Conservation (phyloP, 2,329 filamentous ascomycete species). For the Lachnellula cervina region DNA sequence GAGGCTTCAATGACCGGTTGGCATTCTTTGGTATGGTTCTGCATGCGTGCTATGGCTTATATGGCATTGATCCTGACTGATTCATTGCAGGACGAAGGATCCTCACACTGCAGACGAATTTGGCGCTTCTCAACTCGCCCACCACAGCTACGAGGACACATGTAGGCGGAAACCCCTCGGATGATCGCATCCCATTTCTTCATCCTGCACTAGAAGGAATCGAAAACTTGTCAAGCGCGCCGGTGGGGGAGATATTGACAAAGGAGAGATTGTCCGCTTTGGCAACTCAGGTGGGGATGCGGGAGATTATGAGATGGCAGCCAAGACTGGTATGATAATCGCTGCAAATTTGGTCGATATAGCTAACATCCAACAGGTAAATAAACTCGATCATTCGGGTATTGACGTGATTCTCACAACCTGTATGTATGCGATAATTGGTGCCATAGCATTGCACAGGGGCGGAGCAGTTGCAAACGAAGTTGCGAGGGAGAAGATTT, state of each 20-base stretch:
- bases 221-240: conserved; percentile 60
- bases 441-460: conserved; percentile 82
- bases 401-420: conserved; percentile 69
- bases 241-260: conserved; percentile 57
- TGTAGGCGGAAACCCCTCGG: conserved; percentile 41
- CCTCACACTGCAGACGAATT: conserved; percentile 57
- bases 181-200: conserved; percentile 55
- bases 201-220: conserved; percentile 69
- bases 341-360: background rate
- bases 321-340: conserved; percentile 66
- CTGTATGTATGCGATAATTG: conserved; percentile 78
- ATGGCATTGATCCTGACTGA: conserved; percentile 22
- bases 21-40: conserved; percentile 70
- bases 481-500: conserved; percentile 63
- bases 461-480: conserved; percentile 73
- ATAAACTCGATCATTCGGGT: conserved; percentile 69
- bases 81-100: conserved; percentile 48
- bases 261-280: conserved; percentile 63
- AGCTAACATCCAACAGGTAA: conserved; percentile 41
- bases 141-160: conserved; percentile 29
- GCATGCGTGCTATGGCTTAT: background rate
- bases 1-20: conserved; percentile 90
- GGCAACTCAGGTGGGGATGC: conserved; percentile 65
- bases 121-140: conserved; percentile 50
- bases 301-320: conserved; percentile 80